phyloP scores from a whole-genome alignment of 768 basidiomycete species.

The Lactifluus subvellereus region DNA sequence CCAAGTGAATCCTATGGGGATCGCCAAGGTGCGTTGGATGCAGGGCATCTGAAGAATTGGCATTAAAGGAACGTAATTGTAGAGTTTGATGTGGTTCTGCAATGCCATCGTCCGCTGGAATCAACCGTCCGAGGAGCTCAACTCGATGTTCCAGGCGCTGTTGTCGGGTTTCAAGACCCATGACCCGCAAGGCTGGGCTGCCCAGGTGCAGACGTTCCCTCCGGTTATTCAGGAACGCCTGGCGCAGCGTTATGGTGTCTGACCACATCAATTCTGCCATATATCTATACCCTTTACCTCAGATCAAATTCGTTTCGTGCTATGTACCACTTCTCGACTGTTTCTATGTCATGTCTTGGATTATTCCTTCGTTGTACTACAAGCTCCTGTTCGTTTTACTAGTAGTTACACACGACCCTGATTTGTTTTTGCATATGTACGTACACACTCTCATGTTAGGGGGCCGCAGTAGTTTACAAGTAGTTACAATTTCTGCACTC shows the following conservation, averaged over 20 bases:
- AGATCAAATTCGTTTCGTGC: conserved; percentile 4
- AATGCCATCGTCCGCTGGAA: conserved; percentile 97
- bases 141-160: conserved; percentile 89
- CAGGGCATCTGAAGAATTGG: neutral
- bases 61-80: conserved; percentile 30
- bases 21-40: conserved; percentile 65
- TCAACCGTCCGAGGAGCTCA: conserved; percentile 84
- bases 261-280: conserved; percentile 23
- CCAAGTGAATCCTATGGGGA: conserved; percentile 89
- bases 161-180: conserved; percentile 87
- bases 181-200: conserved; percentile 78
- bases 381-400: conserved; percentile 18
- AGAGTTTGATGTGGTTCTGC: conserved; percentile 97
- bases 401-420: conserved; percentile 23
- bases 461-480: conserved; percentile 24
- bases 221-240: conserved; percentile 85
- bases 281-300: conserved; percentile 11
- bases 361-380: conserved; percentile 20
- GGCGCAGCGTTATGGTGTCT: conserved; percentile 82
- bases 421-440: conserved; percentile 24
- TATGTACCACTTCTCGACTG: conserved; percentile 12
- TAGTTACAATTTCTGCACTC: conserved; percentile 25
- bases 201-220: conserved; percentile 78
- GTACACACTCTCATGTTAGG: conserved; percentile 11
- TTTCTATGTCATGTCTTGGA: conserved; percentile 20